Evolutionary conservation across 2,329 filamentous ascomycete genomes (phyloP).

Genomic region (Penicillium sp.): DNA sequence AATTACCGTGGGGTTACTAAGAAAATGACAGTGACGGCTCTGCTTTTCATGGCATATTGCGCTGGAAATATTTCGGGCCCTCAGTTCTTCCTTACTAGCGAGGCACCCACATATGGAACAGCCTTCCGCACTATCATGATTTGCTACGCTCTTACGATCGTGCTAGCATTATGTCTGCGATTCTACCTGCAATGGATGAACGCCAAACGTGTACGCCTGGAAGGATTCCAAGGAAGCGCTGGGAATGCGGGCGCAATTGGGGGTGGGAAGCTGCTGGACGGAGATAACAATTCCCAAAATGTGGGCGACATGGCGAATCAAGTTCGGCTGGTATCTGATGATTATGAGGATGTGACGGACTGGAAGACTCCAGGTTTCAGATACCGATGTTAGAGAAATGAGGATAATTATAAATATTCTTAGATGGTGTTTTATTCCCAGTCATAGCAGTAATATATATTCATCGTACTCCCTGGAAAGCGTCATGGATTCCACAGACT

Average conservation of each 20-base stretch:
- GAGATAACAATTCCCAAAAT: slow-evolving; percentile 41
- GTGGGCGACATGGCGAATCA: slow-evolving; percentile 28
- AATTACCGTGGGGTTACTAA: slow-evolving; percentile 60
- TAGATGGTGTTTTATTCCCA: no score
- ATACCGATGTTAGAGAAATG: slow-evolving; percentile 44
- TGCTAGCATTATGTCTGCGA: slow-evolving; percentile 47
- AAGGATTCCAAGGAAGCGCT: slow-evolving; percentile 30
- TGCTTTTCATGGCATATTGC: slow-evolving; percentile 58
- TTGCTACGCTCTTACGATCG: slow-evolving; percentile 55
- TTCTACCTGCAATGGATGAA: slow-evolving; percentile 52
- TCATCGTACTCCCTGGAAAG: slow-evolving; percentile 26
- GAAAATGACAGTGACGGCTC: slow-evolving; percentile 59
- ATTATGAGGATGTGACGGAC: slow-evolving; percentile 61
- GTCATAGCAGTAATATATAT: no score
- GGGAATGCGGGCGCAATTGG: slow-evolving; percentile 37
- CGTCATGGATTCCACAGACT: slow-evolving; percentile 38
- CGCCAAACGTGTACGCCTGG: slow-evolving; percentile 39
- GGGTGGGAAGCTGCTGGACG: slow-evolving; percentile 42
- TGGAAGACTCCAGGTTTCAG: slow-evolving; percentile 61
- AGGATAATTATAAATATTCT: no score
- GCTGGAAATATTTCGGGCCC: slow-evolving; percentile 58
- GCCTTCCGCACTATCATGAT: slow-evolving; percentile 58
- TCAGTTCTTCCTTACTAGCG: slow-evolving; percentile 53
- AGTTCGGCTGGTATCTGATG: slow-evolving; percentile 44
- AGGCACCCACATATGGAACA: slow-evolving; percentile 54